Evolutionary conservation across 371 early-diverging fungal genomes (phyloP).

Genomic region (Thermomucor indicae-seudaticae): DNA sequence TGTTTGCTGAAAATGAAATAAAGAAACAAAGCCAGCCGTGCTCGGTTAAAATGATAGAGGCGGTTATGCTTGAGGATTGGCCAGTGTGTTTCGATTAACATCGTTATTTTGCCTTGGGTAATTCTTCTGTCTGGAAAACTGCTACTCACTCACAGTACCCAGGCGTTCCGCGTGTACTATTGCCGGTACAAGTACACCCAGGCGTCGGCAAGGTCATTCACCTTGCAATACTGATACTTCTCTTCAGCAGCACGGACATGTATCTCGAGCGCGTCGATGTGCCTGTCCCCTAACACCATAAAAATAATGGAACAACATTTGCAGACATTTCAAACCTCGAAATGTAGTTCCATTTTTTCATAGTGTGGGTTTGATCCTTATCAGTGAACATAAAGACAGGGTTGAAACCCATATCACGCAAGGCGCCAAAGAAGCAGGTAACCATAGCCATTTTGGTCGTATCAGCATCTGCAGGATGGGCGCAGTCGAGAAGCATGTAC

Average conservation of each 20-base stretch:
- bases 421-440: background rate
- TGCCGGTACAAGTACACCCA: background rate
- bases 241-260: background rate
- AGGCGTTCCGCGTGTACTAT: background rate
- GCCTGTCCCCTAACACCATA: too few species aligned
- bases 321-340: background rate
- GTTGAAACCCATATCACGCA: background rate
- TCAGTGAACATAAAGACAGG: too few species aligned
- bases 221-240: background rate
- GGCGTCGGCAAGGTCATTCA: background rate
- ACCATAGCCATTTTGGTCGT: background rate
- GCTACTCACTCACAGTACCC: background rate
- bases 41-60: background rate
- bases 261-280: background rate
- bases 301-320: background rate
- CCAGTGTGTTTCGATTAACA: constrained; percentile 4
- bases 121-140: background rate
- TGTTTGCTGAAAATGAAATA: too few species aligned
- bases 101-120: background rate
- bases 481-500: background rate
- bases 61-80: background rate
- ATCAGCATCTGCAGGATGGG: too few species aligned
- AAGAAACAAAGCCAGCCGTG: too few species aligned
- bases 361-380: too few species aligned
- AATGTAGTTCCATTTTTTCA: too few species aligned